These are phyloP conservation scores for Alternaria tenuissima DNA, from an alignment of 2,329 filamentous ascomycete genomes.

Conservation along the genomic window DNA sequence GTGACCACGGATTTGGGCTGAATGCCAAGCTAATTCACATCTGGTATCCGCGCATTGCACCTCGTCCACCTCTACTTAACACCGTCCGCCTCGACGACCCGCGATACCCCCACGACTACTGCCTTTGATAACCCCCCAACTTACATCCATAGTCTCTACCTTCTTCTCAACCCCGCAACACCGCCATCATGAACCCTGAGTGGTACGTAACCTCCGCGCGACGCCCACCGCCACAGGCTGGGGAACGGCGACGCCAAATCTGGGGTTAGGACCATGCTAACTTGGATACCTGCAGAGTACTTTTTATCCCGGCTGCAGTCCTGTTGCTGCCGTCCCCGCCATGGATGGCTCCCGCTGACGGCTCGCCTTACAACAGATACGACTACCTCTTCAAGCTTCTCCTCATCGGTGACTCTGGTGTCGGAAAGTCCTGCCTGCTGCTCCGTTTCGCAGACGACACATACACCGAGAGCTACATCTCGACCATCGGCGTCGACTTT, in stretches of 20 bases:
- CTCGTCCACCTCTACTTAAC: conserved; percentile 27
- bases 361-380: conserved; percentile 72
- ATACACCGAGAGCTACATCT: conserved; percentile 99
- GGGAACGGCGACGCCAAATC: conserved; percentile 16
- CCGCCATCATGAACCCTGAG: conserved; percentile 85
- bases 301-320: conserved; percentile 7
- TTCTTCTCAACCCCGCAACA: conserved; percentile 18
- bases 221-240: conserved; percentile 41
- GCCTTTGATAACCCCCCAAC: conserved; percentile 20
- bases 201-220: conserved; percentile 69
- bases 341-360: conserved; percentile 30
- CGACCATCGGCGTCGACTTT: conserved; percentile 99
- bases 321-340: conserved; percentile 11
- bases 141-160: conserved; percentile 19
- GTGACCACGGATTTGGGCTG: conserved; percentile 31
- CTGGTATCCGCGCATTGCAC: conserved; percentile 28
- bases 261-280: conserved; percentile 34
- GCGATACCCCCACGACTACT: conserved; percentile 35
- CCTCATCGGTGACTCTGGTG: conserved; percentile 99
- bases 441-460: conserved; percentile 90
- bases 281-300: conserved; percentile 36
- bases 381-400: conserved; percentile 99
- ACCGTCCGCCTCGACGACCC: conserved; percentile 36
- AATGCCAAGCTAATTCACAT: conserved; percentile 31
- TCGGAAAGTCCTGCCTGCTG: conserved; percentile 99